These are phyloP conservation scores for Haberlea rhodopensis DNA, from an alignment of 257 asterid genomes.

Conservation along the genomic window DNA sequence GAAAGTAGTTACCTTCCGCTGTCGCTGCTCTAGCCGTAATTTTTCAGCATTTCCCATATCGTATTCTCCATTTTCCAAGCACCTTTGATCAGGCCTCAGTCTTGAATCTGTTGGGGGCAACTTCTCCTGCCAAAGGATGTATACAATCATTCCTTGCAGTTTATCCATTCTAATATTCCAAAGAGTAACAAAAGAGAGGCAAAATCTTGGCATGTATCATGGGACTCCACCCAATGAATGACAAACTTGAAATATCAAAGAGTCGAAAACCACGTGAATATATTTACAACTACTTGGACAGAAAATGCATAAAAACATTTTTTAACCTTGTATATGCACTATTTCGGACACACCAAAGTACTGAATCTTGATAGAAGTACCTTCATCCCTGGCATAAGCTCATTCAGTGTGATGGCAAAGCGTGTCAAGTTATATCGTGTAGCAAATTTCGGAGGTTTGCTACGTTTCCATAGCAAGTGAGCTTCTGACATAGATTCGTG, in stretches of 20 bases:
- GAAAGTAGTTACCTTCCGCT: constrained; percentile 67
- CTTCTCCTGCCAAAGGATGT: constrained; percentile 57
- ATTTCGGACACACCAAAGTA: constrained; percentile 4
- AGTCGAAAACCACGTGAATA: neutral
- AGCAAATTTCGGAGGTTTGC: constrained; percentile 71
- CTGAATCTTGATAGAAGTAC: constrained; percentile 30
- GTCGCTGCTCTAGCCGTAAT: constrained; percentile 81
- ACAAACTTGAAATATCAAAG: neutral
- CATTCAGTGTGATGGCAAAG: constrained; percentile 85
- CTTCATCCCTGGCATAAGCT: constrained; percentile 74
- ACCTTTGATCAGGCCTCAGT: too few relatives aligned
- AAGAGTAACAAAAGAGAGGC: neutral
- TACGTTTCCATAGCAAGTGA: constrained; percentile 75
- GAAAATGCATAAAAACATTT: neutral
- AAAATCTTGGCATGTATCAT: neutral
- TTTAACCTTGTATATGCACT: too few relatives aligned
- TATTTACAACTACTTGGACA: neutral
- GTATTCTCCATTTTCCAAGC: too few relatives aligned
- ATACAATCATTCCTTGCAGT: neutral
- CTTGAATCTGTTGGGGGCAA: too few relatives aligned
- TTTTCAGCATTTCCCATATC: constrained; percentile 85
- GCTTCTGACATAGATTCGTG: constrained; percentile 58
- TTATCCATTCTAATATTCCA: neutral
- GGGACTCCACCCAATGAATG: neutral
- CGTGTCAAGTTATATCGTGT: constrained; percentile 88